Evolutionary conservation across 176 grass and related monocot genomes (phyloP).

Genomic region (Aegilops tauschii): DNA sequence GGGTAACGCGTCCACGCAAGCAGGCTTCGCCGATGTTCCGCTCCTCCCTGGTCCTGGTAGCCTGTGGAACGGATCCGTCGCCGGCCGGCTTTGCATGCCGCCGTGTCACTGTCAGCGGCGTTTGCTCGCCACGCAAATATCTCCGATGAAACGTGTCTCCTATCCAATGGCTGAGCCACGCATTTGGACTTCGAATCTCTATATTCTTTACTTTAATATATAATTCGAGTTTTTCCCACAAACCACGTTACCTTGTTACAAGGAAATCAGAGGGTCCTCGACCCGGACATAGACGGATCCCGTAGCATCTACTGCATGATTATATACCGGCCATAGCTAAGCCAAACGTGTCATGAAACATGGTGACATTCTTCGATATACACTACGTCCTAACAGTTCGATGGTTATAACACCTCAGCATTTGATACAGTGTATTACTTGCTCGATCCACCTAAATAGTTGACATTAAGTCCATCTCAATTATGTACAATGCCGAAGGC

Average conservation of each 20-base stretch:
- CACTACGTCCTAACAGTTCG: too few species aligned
- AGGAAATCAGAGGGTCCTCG: too few species aligned
- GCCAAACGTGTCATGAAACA: too few species aligned
- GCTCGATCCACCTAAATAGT: too few species aligned
- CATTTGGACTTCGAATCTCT: background rate
- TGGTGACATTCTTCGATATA: too few species aligned
- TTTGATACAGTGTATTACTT: too few species aligned
- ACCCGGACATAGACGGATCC: too few species aligned
- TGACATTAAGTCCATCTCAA: too few species aligned
- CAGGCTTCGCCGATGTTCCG: conserved; percentile 10
- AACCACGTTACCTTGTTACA: background rate
- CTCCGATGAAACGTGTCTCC: background rate
- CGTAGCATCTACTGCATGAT: too few species aligned
- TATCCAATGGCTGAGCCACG: background rate
- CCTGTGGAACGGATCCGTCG: background rate
- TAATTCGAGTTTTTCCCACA: background rate
- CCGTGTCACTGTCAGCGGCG: background rate
- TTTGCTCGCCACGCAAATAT: background rate
- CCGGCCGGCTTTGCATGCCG: background rate
- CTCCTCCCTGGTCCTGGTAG: background rate
- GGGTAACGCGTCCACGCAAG: conserved; percentile 9
- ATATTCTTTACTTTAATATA: background rate
- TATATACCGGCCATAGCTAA: too few species aligned
- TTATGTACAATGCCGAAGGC: too few species aligned
- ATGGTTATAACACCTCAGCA: too few species aligned